A percentile compares a stretch with the other conserved stretches of the same genome.
Conservation (phyloP, 345 rosid genomes). For the Geranium brycei region DNA sequence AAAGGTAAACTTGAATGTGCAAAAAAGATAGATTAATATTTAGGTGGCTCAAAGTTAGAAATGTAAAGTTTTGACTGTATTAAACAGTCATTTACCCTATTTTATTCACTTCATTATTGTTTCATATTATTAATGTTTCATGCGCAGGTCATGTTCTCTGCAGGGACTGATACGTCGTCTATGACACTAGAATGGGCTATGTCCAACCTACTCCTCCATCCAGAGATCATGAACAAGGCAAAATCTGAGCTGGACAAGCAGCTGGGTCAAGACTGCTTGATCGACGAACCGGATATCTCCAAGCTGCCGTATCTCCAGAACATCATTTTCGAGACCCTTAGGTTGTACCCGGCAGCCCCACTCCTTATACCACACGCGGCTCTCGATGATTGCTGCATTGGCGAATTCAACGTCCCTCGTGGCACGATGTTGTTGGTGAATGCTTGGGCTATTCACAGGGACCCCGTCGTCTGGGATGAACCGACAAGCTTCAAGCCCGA, state of each 20-base stretch:
- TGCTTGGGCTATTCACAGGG: conserved; percentile 43
- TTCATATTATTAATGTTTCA: no score
- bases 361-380: conserved; percentile 24
- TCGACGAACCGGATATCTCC: conserved; percentile 23
- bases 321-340: conserved; percentile 28
- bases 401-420: conserved; percentile 30
- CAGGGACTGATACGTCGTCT: conserved; percentile 34
- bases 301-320: conserved; percentile 30
- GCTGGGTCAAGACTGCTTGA: conserved; percentile 16
- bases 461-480: conserved; percentile 33
- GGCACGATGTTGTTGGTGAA: conserved; percentile 29
- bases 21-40: no score
- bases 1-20: no score
- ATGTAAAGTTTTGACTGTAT: no score
- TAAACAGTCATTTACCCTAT: no score
- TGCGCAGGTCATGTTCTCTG: conserved; percentile 21
- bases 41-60: no score
- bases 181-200: conserved; percentile 40
- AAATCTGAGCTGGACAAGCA: conserved; percentile 17
- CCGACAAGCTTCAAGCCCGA: conserved; percentile 33
- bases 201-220: conserved; percentile 32
- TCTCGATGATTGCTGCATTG: conserved; percentile 29
- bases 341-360: conserved; percentile 30
- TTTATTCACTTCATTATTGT: no score
- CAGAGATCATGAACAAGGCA: conserved; percentile 24